A percentile compares a stretch with the other conserved stretches of the same genome.
phyloP scores from a whole-genome alignment of 1,284 basidiomycete genomes.

The Tylopilus orsonianus region DNA sequence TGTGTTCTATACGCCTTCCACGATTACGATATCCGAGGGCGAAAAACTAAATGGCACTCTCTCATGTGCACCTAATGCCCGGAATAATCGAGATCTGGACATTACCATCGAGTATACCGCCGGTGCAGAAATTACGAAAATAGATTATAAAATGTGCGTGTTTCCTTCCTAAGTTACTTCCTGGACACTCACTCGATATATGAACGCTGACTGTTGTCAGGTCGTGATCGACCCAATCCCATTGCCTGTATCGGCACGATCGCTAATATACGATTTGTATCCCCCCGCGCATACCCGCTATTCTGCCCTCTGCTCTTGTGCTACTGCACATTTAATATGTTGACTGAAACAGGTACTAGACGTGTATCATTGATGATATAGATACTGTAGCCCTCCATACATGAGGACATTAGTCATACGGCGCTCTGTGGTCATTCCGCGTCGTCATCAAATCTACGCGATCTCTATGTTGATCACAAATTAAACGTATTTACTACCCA shows the following conservation, averaged over 20 bases:
- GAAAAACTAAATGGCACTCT: slow-evolving; percentile 74
- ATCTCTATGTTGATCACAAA: slow-evolving; percentile 8
- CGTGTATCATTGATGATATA: slow-evolving; percentile 8
- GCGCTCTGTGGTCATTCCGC: not conserved
- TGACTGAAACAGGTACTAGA: slow-evolving; percentile 30
- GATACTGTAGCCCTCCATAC: slow-evolving; percentile 3
- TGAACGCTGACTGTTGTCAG: slow-evolving; percentile 69
- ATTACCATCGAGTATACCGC: slow-evolving; percentile 77
- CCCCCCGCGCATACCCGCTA: slow-evolving; percentile 6
- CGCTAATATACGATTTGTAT: slow-evolving; percentile 9
- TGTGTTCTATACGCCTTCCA: slow-evolving; percentile 92
- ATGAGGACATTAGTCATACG: not conserved
- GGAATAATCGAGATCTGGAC: slow-evolving; percentile 93
- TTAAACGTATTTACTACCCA: slow-evolving; percentile 27
- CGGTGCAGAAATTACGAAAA: slow-evolving; percentile 36
- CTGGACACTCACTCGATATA: slow-evolving; percentile 11
- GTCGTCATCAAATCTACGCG: slow-evolving; percentile 1
- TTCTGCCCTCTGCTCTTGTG: slow-evolving; percentile 1
- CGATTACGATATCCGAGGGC: slow-evolving; percentile 62
- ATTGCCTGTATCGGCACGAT: slow-evolving; percentile 3
- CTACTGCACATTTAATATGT: slow-evolving; percentile 6
- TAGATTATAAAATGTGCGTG: slow-evolving; percentile 82
- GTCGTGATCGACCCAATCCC: slow-evolving; percentile 48
- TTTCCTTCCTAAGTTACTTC: slow-evolving; percentile 25
- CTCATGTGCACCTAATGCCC: slow-evolving; percentile 80